Evolutionary conservation across 345 rosid species (phyloP).

Genomic region (Firmiana major): DNA sequence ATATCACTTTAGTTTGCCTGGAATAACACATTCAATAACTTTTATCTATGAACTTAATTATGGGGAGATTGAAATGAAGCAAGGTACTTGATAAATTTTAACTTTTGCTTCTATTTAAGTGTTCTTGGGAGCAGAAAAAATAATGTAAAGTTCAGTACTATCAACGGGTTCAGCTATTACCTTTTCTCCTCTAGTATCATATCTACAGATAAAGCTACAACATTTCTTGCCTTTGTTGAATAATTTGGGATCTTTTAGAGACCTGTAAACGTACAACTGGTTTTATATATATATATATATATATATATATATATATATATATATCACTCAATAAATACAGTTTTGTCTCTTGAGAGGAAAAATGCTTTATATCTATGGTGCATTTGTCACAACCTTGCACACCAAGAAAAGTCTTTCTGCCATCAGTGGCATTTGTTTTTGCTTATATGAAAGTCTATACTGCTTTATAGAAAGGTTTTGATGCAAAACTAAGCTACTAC

Average conservation of each 20-base stretch:
- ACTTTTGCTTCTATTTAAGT: conserved; percentile 7
- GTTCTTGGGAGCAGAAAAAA: not conserved
- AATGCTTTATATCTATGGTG: not conserved
- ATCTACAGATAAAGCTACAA: not conserved
- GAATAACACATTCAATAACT: conserved; percentile 71
- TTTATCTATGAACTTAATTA: conserved; percentile 79
- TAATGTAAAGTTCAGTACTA: not conserved
- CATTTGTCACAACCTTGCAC: not conserved
- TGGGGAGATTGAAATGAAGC: conserved; percentile 89
- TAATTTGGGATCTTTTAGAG: no score
- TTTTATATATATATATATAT: no score
- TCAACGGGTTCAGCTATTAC: not conserved
- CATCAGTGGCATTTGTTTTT: not conserved
- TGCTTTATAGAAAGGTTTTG: not conserved
- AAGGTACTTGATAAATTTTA: conserved; percentile 46
- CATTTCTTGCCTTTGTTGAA: not conserved
- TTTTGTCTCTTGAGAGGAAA: not conserved
- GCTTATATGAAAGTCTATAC: not conserved
- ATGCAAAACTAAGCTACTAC: not conserved
- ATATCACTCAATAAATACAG: not conserved
- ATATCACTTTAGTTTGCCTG: conserved; percentile 72
- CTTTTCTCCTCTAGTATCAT: not conserved
- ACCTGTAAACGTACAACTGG: no score
- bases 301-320: no score
- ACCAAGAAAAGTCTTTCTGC: not conserved